Evolutionary conservation across 257 asterid genomes (phyloP), one percentile per base, ranked within the genome.

Genomic region (Cordia subcordata): DNA sequence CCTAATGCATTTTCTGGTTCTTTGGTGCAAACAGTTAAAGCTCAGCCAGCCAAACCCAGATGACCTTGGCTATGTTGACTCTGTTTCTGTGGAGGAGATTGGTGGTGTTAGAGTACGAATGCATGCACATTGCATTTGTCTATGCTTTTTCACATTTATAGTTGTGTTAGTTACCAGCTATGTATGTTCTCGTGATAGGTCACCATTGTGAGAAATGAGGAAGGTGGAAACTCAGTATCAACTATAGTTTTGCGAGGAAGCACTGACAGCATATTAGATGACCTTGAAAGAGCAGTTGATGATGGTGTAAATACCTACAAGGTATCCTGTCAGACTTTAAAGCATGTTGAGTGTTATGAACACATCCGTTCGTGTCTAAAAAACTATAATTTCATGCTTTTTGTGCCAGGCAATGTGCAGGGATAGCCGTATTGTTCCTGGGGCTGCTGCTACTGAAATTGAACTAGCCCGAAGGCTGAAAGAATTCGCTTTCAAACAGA

Each of bases 381-480:
- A 8, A 11, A 61, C 33, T 20, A 52, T 49, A 5, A 18, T 49
- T 46, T 27, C 15, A 39, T 32, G 58, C 53, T 19, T 60, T 68
- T 37, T 55, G 42, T 60, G 18, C 63, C 85, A 90, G 97, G 99
- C 99, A 55, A 87, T 87, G 94, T 90, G 99, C 90, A 79, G 95
- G 79, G 97, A 90, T 71, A 90, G 97, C 70, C 85, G 99, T 69
- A 82, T 67, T 16, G 72, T 90, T 56, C 97, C 97, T 64, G 99
- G 96, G 60, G 99, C 95, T 63, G 97, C 99, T n/a, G 99, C 99
- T 64, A 81, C 96, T 63, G 99, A 90, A 82, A 87, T 94, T 53
- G 97, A 94, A 68, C 69, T 94, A 66, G 96, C 97, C 50, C 81
- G 72, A 70, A 87, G 87, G 65, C 82, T 94, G 80, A 90, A 94